A percentile compares a stretch with the other conserved stretches of the same genome.
These are phyloP conservation scores for Penicillium sp. DNA, from an alignment of 2,329 filamentous ascomycete genomes.

Conservation along the genomic window DNA sequence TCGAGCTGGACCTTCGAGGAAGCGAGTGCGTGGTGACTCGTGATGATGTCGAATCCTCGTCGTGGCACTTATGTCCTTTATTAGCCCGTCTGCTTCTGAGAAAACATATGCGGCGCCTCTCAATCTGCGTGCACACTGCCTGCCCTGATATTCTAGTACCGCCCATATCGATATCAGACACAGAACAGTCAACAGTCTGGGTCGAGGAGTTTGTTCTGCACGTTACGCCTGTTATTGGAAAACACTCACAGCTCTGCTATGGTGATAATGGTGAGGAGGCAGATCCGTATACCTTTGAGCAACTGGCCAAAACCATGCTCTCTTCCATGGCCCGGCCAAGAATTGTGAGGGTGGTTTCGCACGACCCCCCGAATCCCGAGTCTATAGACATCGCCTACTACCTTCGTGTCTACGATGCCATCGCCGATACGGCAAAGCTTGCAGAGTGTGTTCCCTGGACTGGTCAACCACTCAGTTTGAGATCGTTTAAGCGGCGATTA, in stretches of 20 bases:
- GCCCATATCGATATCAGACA: not conserved
- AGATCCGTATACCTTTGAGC: not conserved
- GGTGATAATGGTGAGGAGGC: not conserved
- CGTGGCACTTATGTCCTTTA: not conserved
- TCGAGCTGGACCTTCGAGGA: not conserved
- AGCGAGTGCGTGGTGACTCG: not conserved
- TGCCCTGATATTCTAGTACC: not conserved
- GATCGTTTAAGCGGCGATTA: not conserved
- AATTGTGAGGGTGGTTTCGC: not conserved
- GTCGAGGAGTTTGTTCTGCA: not conserved
- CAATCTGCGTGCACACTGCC: not conserved
- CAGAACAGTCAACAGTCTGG: not conserved
- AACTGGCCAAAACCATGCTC: not conserved
- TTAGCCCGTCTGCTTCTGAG: not conserved
- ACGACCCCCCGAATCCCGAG: not conserved
- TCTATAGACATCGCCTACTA: not conserved
- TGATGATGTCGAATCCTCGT: not conserved
- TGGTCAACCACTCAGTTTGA: not conserved
- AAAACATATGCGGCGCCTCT: not conserved
- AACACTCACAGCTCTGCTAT: not conserved
- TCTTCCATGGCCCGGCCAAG: not conserved
- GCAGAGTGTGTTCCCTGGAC: not conserved
- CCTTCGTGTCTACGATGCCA: not conserved
- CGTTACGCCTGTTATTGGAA: not conserved
- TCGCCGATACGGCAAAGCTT: not conserved